Evolutionary conservation across 345 rosid species (phyloP).

Genomic region (Arabis hirsuta): DNA sequence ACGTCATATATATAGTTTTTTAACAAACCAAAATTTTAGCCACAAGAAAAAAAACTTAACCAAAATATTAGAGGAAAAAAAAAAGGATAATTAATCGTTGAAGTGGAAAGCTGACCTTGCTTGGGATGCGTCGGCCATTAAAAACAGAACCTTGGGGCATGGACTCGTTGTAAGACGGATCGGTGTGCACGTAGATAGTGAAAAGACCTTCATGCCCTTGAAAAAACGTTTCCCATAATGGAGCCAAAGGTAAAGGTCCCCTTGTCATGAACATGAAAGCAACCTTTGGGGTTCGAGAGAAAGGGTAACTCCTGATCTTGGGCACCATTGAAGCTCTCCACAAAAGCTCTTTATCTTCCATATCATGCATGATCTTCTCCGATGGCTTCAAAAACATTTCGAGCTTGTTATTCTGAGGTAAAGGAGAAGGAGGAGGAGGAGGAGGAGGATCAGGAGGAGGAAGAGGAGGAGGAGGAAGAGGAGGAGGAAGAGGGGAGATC

Average conservation of each 20-base stretch:
- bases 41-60: too few relatives aligned
- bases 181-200: constrained; percentile 68
- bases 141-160: constrained; percentile 60
- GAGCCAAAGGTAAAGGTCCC: constrained; percentile 75
- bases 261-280: constrained; percentile 87
- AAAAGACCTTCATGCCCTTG: constrained; percentile 60
- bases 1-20: not conserved
- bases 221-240: constrained; percentile 85
- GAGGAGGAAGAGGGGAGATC: constrained; percentile 13
- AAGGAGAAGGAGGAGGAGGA: constrained; percentile 1
- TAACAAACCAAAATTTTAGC: not conserved
- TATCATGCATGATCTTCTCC: constrained; percentile 51
- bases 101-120: constrained; percentile 57
- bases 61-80: not conserved
- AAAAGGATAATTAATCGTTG: not conserved
- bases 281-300: constrained; percentile 63
- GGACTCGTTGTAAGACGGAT: constrained; percentile 54
- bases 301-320: constrained; percentile 46
- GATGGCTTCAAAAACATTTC: constrained; percentile 50
- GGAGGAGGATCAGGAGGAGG: too few relatives aligned
- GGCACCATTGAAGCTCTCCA: constrained; percentile 78
- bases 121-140: constrained; percentile 66
- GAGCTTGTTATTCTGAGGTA: constrained; percentile 22
- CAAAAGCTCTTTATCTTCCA: constrained; percentile 68
- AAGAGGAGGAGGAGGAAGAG: constrained; percentile 12